Base-by-base conservation (phyloP, 2,329 filamentous ascomycete species). In the Arthrobotrys entomopaga region DNA sequence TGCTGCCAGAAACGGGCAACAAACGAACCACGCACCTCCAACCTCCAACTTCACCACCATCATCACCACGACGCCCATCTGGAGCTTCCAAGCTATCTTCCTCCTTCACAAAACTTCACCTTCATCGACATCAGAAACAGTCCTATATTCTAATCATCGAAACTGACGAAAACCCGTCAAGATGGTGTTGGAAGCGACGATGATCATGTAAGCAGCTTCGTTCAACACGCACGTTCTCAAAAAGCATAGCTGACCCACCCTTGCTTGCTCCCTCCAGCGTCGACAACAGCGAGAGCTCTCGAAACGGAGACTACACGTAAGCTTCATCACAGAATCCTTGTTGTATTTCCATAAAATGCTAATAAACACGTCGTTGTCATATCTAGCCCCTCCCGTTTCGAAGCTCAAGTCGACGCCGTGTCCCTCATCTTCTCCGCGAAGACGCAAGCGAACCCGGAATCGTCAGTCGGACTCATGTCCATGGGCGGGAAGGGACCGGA, bases 171-270 rank as follows among this genome's bases (percentile, higher is more conserved):
- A 48, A 67, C 82, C 29, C 82, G 83, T 82, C 88, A 93, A 86
- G 81, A 99, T 99, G 95, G 91, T 90, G 84, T 90, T 99, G 83
- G 95, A 99, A 89, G 96, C 95, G 85, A 96, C 96, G 77, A 98
- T 99, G 93, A 92, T 99, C 83, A 90, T 98, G 87, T 79, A 49
- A 50, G 53, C 85, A 81, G 22, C 49, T n/a, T 20, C 40, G 5
- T n/a, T 24, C 43, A 7, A 26, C 49, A 22, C 34, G 19, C 2
- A 42, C 19, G 34, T 46, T 19, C 7, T 40, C 34, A 40, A 49
- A 16, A 15, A 48, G 19, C 20, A 22, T 20, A 43, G 52, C 64
- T 75, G 56, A 67, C 65, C 34, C 16, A 29, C 26, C 26, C 20
- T 46, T 52, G 4, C 20, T 46, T 52, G 4, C 38, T 40, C 4